Base-by-base conservation (phyloP, 345 rosid genomes). In the Microcos paniculata region DNA sequence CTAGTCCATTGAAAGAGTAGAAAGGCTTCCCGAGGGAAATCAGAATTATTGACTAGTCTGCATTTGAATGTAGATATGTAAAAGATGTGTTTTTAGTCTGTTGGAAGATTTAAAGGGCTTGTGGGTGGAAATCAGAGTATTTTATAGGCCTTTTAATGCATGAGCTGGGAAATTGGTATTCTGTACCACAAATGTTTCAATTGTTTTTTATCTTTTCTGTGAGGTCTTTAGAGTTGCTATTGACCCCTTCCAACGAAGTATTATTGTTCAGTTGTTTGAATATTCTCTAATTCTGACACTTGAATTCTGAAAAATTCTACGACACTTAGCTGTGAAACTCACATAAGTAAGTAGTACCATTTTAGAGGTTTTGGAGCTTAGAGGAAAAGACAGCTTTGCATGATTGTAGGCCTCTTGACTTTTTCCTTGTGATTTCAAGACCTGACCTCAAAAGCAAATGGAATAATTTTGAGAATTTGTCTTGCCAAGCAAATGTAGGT, bases 201-300 rank as follows among this genome's bases (percentile, higher is more conserved):
- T 31, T 26, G 15, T 51, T 6, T 15, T 51, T 51, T 15, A 9
- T 14, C 13, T 1, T 58, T 4, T 14, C 21, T 16, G 30, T 62
- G 42, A 42, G 23, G 8, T 68, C 55, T 28, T 48, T 48, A 48
- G 33, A 48, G 40, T 16, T 46, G 4, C 48, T 42, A 28, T 8
- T 48, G 42, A 45, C 18, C 55, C 51, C 55, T 45, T 63, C 52
- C 52, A 42, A 42, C 2, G 24, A 68, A 30, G 35, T 48, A 30
- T 46, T 68, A 70, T 8, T 69, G 45, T 66, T 45, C 21, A 68
- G 56, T 68, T 30, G 7, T 23, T 71, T 35, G 33, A 56, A 71
- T 21, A 71, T 55, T 12, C 51, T 55, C 74, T 35, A 68, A 6
- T n/a, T 8, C 43, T 23, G 62, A 56, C 63, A 71, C 51, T 71